Percentiles rank a stretch among this genome's conserved stretches.
phyloP scores from a whole-genome alignment of 2,329 filamentous ascomycete genomes.

The Nemania sp. region DNA sequence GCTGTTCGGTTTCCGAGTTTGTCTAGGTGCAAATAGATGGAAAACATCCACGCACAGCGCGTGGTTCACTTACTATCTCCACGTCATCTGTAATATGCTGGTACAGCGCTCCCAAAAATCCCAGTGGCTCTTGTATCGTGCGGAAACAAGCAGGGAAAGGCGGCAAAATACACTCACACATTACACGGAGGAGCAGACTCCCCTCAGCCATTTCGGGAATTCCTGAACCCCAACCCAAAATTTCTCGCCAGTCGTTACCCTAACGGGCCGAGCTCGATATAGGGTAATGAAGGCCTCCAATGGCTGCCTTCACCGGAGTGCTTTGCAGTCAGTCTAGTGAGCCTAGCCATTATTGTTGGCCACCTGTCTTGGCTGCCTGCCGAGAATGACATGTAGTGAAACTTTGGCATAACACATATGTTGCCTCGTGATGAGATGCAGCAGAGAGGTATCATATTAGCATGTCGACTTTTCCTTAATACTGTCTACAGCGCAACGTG shows the following conservation, averaged over 20 bases:
- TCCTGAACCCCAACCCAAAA: conserved; percentile 17
- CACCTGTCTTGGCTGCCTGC: conserved; percentile 29
- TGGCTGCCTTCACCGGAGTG: conserved; percentile 26
- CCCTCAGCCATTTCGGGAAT: conserved; percentile 31
- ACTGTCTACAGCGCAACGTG: conserved; percentile 5
- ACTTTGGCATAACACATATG: conserved; percentile 30
- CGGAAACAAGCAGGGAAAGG: conserved; percentile 27
- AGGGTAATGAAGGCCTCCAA: conserved; percentile 36
- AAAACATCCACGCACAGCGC: conserved; percentile 29
- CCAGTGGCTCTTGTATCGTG: conserved; percentile 28
- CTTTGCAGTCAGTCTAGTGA: conserved; percentile 26
- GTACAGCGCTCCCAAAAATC: conserved; percentile 27
- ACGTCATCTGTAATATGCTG: conserved; percentile 28
- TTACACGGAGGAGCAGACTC: conserved; percentile 34
- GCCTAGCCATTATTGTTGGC: conserved; percentile 28
- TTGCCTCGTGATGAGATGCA: conserved; percentile 27
- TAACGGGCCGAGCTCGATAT: conserved; percentile 37
- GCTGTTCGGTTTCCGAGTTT: not conserved
- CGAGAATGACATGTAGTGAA: conserved; percentile 30
- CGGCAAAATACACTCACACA: conserved; percentile 37
- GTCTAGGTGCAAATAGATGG: conserved; percentile 8
- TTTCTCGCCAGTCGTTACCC: conserved; percentile 14
- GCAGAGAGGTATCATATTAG: too few relatives aligned
- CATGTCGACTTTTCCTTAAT: too few relatives aligned
- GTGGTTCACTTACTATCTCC: conserved; percentile 32